Evolutionary conservation across 1,284 basidiomycete genomes (phyloP).

Genomic region (Polyporus tsugae): DNA sequence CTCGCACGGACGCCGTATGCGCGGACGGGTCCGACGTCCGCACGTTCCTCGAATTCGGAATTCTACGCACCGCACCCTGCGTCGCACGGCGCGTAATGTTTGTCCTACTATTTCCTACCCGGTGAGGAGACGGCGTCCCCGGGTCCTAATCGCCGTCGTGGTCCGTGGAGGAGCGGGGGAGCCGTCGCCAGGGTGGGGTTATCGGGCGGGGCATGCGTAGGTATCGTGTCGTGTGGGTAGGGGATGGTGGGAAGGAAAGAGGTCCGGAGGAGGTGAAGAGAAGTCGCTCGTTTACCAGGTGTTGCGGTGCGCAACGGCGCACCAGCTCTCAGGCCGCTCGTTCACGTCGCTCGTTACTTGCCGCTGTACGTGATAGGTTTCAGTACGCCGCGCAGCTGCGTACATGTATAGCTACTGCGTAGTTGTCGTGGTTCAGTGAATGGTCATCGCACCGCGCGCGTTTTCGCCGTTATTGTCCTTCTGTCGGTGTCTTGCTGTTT

Average conservation of each 20-base stretch:
- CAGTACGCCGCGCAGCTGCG: background rate
- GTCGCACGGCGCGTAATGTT: constrained; percentile 2
- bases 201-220: background rate
- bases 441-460: constrained; percentile 2
- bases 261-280: background rate
- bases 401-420: too few species aligned
- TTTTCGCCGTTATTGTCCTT: background rate
- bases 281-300: background rate
- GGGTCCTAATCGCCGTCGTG: background rate
- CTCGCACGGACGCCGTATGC: background rate
- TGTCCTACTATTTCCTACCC: background rate
- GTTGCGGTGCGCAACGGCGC: background rate
- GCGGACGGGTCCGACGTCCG: background rate
- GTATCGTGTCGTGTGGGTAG: constrained; percentile 7
- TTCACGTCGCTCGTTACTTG: constrained; percentile 3
- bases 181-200: background rate
- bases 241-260: background rate
- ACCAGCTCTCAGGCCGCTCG: background rate
- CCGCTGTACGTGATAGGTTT: background rate
- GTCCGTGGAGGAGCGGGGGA: background rate
- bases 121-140: background rate
- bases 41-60: background rate
- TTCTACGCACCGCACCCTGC: background rate
- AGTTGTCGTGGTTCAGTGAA: background rate
- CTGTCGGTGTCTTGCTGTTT: too few species aligned